Percentiles rank a stretch among this genome's conserved stretches.
These are phyloP conservation scores for Dactylonectria estremocensis DNA, from an alignment of 2,329 filamentous ascomycete species.

Conservation along the genomic window DNA sequence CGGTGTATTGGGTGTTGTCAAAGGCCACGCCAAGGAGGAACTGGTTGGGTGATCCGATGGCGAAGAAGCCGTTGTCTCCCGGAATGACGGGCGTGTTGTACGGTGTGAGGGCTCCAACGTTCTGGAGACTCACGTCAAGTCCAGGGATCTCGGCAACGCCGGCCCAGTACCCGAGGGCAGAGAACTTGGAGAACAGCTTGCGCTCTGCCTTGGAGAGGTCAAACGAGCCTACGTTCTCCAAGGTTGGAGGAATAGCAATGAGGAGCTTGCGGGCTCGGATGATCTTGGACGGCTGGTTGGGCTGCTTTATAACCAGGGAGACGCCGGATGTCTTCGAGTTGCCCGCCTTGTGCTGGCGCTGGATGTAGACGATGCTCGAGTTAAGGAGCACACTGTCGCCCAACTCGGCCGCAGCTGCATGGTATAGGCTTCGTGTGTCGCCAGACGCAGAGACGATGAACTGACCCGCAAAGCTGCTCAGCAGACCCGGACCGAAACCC, in stretches of 20 bases:
- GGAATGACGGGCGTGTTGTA: conserved; percentile 26
- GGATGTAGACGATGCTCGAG: conserved; percentile 22
- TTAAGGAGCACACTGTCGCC: conserved; percentile 22
- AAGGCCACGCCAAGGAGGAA: conserved; percentile 4
- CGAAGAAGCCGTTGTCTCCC: conserved; percentile 2
- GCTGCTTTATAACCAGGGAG: conserved; percentile 30
- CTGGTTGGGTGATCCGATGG: not conserved
- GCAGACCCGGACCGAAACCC: conserved; percentile 34
- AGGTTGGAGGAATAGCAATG: conserved; percentile 47
- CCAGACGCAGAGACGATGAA: conserved; percentile 33
- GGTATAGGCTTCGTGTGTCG: conserved; percentile 32
- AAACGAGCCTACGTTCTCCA: conserved; percentile 43
- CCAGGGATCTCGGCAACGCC: conserved; percentile 43
- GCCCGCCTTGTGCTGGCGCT: conserved; percentile 7
- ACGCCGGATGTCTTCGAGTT: conserved; percentile 3
- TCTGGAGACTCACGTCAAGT: conserved; percentile 26
- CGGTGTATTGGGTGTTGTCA: conserved; percentile 4
- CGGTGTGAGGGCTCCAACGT: conserved; percentile 22
- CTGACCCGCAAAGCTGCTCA: conserved; percentile 20
- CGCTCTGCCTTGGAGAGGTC: conserved; percentile 46
- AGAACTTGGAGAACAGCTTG: conserved; percentile 47
- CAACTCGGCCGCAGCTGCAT: conserved; percentile 27
- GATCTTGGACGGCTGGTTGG: conserved; percentile 20
- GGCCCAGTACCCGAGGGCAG: conserved; percentile 40
- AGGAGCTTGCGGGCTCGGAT: conserved; percentile 48